Conservation (phyloP, 2,329 filamentous ascomycete species). For the Sclerotinia trifoliorum region DNA sequence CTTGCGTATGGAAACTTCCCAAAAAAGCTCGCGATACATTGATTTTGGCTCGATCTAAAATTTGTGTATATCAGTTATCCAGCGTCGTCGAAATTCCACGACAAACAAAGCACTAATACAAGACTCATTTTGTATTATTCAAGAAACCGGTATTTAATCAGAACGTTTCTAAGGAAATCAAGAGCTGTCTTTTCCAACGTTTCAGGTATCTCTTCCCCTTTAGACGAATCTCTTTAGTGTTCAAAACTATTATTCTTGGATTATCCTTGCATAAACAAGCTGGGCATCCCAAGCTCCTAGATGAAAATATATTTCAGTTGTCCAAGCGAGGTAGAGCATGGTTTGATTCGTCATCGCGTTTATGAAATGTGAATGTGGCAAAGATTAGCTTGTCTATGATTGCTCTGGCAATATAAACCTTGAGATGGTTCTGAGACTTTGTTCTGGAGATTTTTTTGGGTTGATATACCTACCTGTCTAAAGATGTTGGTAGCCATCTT, state of each 20-base stretch:
- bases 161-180: background rate
- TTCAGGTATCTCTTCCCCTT: background rate
- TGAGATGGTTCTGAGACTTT: background rate
- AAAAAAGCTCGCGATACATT: background rate
- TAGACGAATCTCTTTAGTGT: background rate
- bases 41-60: background rate
- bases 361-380: background rate
- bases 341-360: background rate
- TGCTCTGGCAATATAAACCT: no score
- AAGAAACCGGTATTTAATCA: background rate
- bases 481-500: no score
- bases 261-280: conserved; percentile 2
- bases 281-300: background rate
- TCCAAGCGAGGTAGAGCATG: background rate
- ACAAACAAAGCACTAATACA: background rate
- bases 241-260: background rate
- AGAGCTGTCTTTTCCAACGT: background rate
- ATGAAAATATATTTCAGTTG: background rate
- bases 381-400: background rate
- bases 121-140: background rate
- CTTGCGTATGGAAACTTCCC: background rate
- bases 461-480: background rate
- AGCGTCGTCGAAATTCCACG: no score
- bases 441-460: background rate
- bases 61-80: background rate